phyloP scores from a whole-genome alignment of 2,329 filamentous ascomycete genomes.

The Ophiostoma ulmi region DNA sequence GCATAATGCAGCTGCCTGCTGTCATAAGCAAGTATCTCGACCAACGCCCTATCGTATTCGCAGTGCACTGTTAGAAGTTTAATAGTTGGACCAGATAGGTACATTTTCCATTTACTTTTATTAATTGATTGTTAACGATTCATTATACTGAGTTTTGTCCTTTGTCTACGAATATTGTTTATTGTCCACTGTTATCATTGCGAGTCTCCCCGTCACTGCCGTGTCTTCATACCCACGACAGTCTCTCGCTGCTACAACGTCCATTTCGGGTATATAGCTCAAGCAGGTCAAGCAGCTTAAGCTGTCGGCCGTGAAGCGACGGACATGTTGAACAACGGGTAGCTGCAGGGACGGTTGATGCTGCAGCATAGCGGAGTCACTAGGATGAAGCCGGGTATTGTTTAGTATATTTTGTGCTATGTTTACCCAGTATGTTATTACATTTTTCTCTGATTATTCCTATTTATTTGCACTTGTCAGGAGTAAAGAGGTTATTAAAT shows the following conservation, averaged over 20 bases:
- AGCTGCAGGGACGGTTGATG: slow-evolving; percentile 7
- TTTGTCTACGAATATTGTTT: background rate
- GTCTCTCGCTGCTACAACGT: background rate
- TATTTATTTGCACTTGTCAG: background rate
- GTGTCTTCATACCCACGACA: background rate
- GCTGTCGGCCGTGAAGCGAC: slow-evolving; percentile 5
- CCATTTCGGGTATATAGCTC: slow-evolving; percentile 14
- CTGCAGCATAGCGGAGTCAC: slow-evolving; percentile 10
- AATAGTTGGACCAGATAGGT: background rate
- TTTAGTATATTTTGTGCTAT: background rate
- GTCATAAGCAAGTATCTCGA: background rate
- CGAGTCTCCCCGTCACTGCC: too few species aligned
- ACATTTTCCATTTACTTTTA: background rate
- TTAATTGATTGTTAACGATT: background rate
- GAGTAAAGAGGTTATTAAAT: background rate
- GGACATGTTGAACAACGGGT: slow-evolving; percentile 12
- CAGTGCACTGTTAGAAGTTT: background rate
- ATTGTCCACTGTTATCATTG: too few species aligned
- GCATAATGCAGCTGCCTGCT: background rate
- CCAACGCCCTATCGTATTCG: slow-evolving; percentile 10
- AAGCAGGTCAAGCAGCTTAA: background rate
- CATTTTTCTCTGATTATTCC: background rate
- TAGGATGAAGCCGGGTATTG: slow-evolving; percentile 12
- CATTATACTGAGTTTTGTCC: background rate
- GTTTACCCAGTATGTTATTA: background rate